phyloP scores from a whole-genome alignment of 768 basidiomycete genomes.

The Tubosaeta brunneosetosa region DNA sequence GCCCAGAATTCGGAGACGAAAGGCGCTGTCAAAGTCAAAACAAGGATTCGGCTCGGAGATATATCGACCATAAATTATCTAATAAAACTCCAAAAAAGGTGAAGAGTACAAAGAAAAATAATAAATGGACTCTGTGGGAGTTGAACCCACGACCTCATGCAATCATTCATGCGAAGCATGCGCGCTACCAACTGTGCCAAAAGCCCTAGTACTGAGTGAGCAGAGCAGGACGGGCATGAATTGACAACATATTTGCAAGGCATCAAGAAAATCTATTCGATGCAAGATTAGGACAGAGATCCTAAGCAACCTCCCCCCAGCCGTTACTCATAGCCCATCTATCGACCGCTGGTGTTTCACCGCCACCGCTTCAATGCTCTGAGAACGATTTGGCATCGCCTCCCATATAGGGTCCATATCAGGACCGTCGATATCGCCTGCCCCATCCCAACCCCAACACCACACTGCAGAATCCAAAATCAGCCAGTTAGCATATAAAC shows the following conservation, averaged over 20 bases:
- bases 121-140: conserved; percentile 36
- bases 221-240: too few relatives aligned
- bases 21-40: background rate
- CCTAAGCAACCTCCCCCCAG: conserved; percentile 6
- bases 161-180: conserved; percentile 47
- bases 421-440: conserved; percentile 95
- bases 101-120: background rate
- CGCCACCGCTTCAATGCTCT: conserved; percentile 49
- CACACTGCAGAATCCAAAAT: conserved; percentile 56
- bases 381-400: conserved; percentile 64
- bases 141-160: conserved; percentile 59
- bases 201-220: conserved; percentile 32
- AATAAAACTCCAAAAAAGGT: background rate
- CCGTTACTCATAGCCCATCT: conserved; percentile 19
- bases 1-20: background rate
- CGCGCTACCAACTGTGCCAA: conserved; percentile 61
- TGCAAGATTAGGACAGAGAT: conserved; percentile 8
- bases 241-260: background rate
- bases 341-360: conserved; percentile 64
- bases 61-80: background rate
- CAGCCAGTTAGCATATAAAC: background rate
- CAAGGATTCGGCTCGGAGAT: background rate
- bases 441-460: conserved; percentile 99
- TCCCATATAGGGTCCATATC: conserved; percentile 99
- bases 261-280: background rate